Evolutionary conservation across 805 yeast genomes (phyloP).

Genomic region (Candida pseudoglaebosa): DNA sequence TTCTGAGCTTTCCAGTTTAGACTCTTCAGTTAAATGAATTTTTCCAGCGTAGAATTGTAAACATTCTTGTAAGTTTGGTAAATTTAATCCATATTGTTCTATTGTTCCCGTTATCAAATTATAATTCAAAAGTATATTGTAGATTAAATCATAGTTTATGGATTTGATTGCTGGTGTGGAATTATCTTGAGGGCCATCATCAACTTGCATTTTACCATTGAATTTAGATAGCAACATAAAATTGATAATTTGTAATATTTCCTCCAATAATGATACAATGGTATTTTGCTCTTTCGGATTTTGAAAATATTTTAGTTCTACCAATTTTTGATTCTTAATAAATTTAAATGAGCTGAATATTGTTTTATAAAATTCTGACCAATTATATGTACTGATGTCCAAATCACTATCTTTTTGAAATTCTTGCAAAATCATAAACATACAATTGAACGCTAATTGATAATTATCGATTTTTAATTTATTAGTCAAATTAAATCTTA

Average conservation of each 20-base stretch:
- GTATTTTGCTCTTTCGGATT: slow-evolving; percentile 8
- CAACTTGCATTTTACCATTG: slow-evolving; percentile 13
- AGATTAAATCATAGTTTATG: slow-evolving; percentile 28
- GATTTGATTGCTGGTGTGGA: slow-evolving; percentile 13
- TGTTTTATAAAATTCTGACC: slow-evolving; percentile 32
- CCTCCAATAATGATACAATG: slow-evolving; percentile 21
- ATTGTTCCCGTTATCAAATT: slow-evolving; percentile 10
- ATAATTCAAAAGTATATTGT: slow-evolving; percentile 24
- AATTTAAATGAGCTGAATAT: slow-evolving; percentile 29
- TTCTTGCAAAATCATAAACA: slow-evolving; percentile 21
- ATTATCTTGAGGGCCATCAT: slow-evolving; percentile 8
- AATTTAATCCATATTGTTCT: slow-evolving; percentile 5
- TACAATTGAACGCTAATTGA: slow-evolving; percentile 22
- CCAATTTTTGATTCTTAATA: slow-evolving; percentile 17
- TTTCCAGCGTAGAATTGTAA: slow-evolving; percentile 13
- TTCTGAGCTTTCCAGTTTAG: slow-evolving; percentile 7
- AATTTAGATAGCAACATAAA: slow-evolving; percentile 16
- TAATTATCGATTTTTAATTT: slow-evolving; percentile 29
- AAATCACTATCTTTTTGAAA: slow-evolving; percentile 13
- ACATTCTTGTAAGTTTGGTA: slow-evolving; percentile 14
- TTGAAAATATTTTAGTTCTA: slow-evolving; percentile 13
- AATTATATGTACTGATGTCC: slow-evolving; percentile 23
- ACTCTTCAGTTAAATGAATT: slow-evolving; percentile 16
- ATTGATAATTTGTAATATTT: slow-evolving; percentile 19
- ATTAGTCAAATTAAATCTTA: slow-evolving; percentile 37